A percentile compares a stretch with the other conserved stretches of the same genome.
Evolutionary conservation across 1,139 yeast genomes (phyloP).

Genomic region (Pneumocystis oryctolagi): DNA sequence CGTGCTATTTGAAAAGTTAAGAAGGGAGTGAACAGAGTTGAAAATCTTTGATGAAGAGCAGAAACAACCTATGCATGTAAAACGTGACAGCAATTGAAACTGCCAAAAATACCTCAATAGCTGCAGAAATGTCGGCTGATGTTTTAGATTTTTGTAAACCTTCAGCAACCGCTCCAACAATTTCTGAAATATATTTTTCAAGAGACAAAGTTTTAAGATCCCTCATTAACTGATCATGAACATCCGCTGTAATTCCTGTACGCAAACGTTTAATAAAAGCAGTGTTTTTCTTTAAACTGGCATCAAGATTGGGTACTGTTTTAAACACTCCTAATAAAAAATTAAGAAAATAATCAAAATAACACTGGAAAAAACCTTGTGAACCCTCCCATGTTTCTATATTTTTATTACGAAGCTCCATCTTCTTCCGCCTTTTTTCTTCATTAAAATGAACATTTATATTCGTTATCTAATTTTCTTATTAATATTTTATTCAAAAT

Average conservation of each 20-base stretch:
- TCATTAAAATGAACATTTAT: neutral
- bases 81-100: slow-evolving; percentile 33
- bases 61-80: slow-evolving; percentile 64
- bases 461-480: neutral
- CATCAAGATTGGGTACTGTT: slow-evolving; percentile 38
- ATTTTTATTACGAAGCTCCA: neutral
- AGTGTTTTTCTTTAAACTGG: slow-evolving; percentile 71
- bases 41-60: slow-evolving; percentile 12
- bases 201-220: slow-evolving; percentile 53
- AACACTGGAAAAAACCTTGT: neutral
- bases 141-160: slow-evolving; percentile 43
- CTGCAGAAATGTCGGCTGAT: slow-evolving; percentile 46
- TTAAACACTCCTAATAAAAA: slow-evolving; percentile 16
- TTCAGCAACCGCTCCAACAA: slow-evolving; percentile 48
- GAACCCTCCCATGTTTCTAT: neutral
- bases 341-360: neutral
- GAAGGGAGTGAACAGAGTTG: slow-evolving; percentile 12
- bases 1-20: slow-evolving; percentile 39
- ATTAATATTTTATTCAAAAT: neutral
- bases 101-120: slow-evolving; percentile 31
- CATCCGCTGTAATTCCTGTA: slow-evolving; percentile 39
- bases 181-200: slow-evolving; percentile 64
- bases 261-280: slow-evolving; percentile 63
- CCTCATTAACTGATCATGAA: slow-evolving; percentile 35
- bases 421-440: neutral